Base-by-base conservation (phyloP, 768 basidiomycete genomes). In the Hericium erinaceus region DNA sequence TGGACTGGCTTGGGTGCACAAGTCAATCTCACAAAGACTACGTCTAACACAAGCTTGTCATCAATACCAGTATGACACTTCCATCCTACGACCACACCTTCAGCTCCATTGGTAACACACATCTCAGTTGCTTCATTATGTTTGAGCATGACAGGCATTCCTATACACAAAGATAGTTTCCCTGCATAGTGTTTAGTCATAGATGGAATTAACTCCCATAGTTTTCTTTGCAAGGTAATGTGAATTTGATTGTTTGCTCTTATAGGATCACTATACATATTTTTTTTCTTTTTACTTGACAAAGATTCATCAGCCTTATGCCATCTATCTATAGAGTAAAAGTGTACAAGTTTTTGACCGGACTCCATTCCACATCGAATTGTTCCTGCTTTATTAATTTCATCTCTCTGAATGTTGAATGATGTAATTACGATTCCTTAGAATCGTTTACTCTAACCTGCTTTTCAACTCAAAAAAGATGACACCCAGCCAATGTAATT, bases 321-420 rank as follows among this genome's bases (percentile, higher is more conserved):
- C n/a, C 28, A 39, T 11, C 13, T 53, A 37, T 53, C 52, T 20
- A 60, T 57, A 20, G 69, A 69, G 57, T 68, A 69, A 58, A 73
- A 74, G 6, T 63, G 6, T 15, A 18, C 24, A 11, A 74, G 50
- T 1, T 40, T 12, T 58, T 71, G 72, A 0, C 33, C 2, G 16
- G 58, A 7, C 22, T 65, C 0, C 55, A 20, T 12, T 1, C 74
- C 69, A 68, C 73, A 78, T 13, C 68, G 57, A 13, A 52, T 9
- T 16, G 55, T 39, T 2, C 72, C 72, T 0, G 70, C 4, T 10
- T 60, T n/a, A 63, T 78, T 78, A 0, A 75, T 67, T 55, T 64
- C 57, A 61, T 77, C 75, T 57, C 72, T 70, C 24, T 72, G 65
- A 11, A 63, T 33, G 67, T 75, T 77, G 16, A 60, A 58, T 3